Evolutionary conservation across 140 eudicot genomes (phyloP).

Genomic region (Ambrosia hybrid): DNA sequence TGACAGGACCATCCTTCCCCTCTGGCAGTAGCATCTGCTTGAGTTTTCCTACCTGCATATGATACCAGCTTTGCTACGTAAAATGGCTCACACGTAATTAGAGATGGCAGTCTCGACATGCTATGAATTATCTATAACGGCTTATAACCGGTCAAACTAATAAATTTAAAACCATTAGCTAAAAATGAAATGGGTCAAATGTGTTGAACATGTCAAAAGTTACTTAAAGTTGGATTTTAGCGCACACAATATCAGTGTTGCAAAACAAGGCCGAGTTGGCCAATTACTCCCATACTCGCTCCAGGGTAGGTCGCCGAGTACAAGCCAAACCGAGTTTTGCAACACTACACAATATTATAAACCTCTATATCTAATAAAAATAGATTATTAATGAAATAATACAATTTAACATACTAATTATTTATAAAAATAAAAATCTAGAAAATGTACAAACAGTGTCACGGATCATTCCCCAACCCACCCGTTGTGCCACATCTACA

Average conservation of each 20-base stretch:
- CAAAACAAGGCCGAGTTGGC: no score
- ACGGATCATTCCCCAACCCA: neutral
- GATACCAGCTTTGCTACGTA: constrained; percentile 16
- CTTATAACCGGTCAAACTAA: neutral
- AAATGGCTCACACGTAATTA: neutral
- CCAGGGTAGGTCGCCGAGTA: no score
- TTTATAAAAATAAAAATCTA: neutral
- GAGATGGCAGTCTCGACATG: neutral
- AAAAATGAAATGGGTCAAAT: neutral
- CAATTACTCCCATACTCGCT: no score
- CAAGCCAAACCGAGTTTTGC: no score
- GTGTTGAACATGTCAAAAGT: neutral
- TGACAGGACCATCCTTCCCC: constrained; percentile 70
- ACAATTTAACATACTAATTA: neutral
- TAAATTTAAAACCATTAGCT: neutral
- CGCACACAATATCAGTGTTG: no score
- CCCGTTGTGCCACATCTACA: neutral
- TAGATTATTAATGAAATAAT: neutral
- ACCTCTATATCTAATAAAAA: neutral
- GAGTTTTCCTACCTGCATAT: constrained; percentile 63
- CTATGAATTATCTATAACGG: neutral
- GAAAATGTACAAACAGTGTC: neutral
- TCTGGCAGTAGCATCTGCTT: constrained; percentile 93
- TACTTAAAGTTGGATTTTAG: neutral
- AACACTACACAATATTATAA: no score